Evolutionary conservation across 1,139 yeast genomes (phyloP).

Genomic region (Protomyces arabidopsidicola): DNA sequence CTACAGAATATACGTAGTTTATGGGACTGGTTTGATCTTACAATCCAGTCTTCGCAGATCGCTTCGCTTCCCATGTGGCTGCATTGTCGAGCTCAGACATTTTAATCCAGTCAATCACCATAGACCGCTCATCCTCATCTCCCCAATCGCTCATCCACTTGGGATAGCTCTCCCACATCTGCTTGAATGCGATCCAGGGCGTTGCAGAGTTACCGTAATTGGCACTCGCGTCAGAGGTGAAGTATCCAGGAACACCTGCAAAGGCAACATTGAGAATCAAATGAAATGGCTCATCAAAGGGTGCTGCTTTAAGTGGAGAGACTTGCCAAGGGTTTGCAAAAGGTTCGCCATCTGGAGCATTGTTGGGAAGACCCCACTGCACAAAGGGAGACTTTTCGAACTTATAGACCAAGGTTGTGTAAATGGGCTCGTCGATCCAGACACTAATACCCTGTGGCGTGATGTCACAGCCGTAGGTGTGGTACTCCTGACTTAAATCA

Average conservation of each 20-base stretch:
- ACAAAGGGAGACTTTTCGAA: conserved; percentile 28
- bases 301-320: conserved; percentile 29
- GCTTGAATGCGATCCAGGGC: conserved; percentile 15
- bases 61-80: conserved; percentile 9
- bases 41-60: background rate
- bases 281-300: conserved; percentile 32
- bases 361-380: conserved; percentile 23
- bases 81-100: conserved; percentile 20
- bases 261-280: conserved; percentile 32
- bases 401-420: conserved; percentile 28
- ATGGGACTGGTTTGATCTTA: too few species aligned
- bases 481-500: conserved; percentile 24
- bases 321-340: conserved; percentile 26
- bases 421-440: conserved; percentile 32
- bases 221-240: conserved; percentile 5
- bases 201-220: background rate
- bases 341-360: conserved; percentile 27
- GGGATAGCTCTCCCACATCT: conserved; percentile 13
- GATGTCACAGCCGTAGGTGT: conserved; percentile 33
- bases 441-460: conserved; percentile 30
- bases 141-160: conserved; percentile 14
- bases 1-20: too few species aligned
- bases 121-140: background rate
- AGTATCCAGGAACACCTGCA: conserved; percentile 32
- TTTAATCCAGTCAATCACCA: conserved; percentile 14